Base-by-base conservation (phyloP, 257 asterid genomes). In the Nicotiana sylvestris region DNA sequence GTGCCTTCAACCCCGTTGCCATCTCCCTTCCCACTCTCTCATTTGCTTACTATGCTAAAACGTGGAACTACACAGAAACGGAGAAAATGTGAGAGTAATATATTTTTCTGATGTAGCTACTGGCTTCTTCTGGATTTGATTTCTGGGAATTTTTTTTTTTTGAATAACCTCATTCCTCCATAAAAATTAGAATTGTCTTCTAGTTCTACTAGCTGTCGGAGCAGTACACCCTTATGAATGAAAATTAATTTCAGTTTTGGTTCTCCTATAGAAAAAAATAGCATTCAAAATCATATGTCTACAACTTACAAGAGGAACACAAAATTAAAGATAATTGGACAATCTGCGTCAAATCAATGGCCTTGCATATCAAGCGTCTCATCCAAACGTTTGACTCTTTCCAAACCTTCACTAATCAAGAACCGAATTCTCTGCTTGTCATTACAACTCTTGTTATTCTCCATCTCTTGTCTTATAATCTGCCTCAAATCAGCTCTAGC, bases 331-430 rank as follows among this genome's bases (percentile, higher is more conserved):
- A 65, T 2, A 6, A 3, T 65, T 49, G 79, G 13, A 12, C 13
- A 72, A 60, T 21, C 3, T 5, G 8, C 4, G 17, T 39, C 43
- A 25, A 30, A 81, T 77, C 70, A 92, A 37, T 72, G 92, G 25
- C 98, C 99, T 86, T 96, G 99, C 98, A 96, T 94, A 86, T 96
- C 97, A 51, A 96, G 98, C 6, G 92, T 96, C 90, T 94, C 98
- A 58, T 93, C 94, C 84, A 96, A 84, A 0, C 90, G 91, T 92
- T 93, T 96, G 83, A 94, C 81, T 83, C 95, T 92, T 87, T 94
- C 95, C 68, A 91, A 64, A 76, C 98, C 99, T 66, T 96, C 95
- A 57, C 98, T 94, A 32, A 94, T 89, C 91, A 96, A 83, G 81
- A 90, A 94, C 79, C 94, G 86, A 82, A 96, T 93, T 87, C 92